phyloP scores from a whole-genome alignment of 768 basidiomycete genomes.

The Suillus occidentalis region DNA sequence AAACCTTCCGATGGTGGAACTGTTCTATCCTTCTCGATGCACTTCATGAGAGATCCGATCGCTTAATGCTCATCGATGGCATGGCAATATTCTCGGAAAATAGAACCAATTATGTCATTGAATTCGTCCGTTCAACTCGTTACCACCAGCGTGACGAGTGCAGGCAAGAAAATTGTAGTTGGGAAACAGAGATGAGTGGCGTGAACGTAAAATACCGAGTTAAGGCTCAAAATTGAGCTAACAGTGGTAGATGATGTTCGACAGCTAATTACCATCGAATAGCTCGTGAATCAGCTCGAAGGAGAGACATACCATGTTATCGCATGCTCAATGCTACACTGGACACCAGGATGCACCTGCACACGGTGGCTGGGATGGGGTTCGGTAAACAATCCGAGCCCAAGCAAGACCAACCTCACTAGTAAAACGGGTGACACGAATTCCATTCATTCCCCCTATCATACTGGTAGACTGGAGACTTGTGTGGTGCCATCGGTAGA shows the following conservation, averaged over 20 bases:
- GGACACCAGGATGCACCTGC: not conserved
- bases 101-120: slow-evolving; percentile 5
- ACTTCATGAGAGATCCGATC: slow-evolving; percentile 24
- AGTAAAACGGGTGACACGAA: not conserved
- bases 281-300: slow-evolving; percentile 2
- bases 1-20: slow-evolving; percentile 8
- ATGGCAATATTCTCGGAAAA: slow-evolving; percentile 23
- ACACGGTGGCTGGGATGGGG: not conserved
- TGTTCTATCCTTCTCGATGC: slow-evolving; percentile 18
- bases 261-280: slow-evolving; percentile 16
- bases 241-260: slow-evolving; percentile 11
- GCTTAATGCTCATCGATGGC: slow-evolving; percentile 12
- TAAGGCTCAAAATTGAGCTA: no score
- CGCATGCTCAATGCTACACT: slow-evolving; percentile 10
- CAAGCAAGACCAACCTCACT: not conserved
- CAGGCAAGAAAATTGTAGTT: slow-evolving; percentile 25
- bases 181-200: slow-evolving; percentile 4
- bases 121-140: slow-evolving; percentile 9
- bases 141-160: slow-evolving; percentile 22
- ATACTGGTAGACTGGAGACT: not conserved
- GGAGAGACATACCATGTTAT: slow-evolving; percentile 14
- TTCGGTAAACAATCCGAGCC: not conserved
- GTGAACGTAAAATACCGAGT: not conserved
- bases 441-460: not conserved
- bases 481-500: not conserved